Evolutionary conservation across 495 filamentous ascomycete genomes (phyloP).

Genomic region (Apodospora peruviana): DNA sequence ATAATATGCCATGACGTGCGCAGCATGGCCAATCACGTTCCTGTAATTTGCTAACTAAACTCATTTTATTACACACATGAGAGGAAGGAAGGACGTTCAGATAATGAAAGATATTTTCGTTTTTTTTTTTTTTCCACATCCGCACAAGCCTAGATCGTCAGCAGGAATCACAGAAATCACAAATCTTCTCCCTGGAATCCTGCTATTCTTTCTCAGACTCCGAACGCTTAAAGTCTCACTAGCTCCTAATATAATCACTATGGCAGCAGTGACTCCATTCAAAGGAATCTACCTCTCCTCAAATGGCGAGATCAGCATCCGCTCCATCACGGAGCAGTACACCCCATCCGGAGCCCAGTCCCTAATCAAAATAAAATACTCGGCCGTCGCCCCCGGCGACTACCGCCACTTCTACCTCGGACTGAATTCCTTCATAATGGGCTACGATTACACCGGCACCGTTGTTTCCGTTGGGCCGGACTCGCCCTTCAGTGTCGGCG

Average conservation of each 20-base stretch:
- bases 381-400: slow-evolving; percentile 15
- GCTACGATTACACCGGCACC: slow-evolving; percentile 12
- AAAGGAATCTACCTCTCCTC: slow-evolving; percentile 5
- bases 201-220: too few species aligned
- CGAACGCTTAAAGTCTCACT: too few species aligned
- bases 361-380: slow-evolving; percentile 5
- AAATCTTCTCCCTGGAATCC: too few species aligned
- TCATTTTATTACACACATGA: too few species aligned
- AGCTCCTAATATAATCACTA: not conserved
- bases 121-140: too few species aligned
- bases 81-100: too few species aligned
- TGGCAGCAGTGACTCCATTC: not conserved
- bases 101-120: too few species aligned
- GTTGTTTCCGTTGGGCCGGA: not conserved
- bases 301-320: not conserved
- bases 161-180: too few species aligned
- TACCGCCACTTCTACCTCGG: slow-evolving; percentile 11
- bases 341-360: not conserved
- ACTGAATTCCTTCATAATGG: slow-evolving; percentile 9
- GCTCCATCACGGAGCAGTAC: not conserved
- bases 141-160: too few species aligned
- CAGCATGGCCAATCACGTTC: too few species aligned
- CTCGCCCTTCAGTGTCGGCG: not conserved
- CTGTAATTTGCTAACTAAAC: too few species aligned
- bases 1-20: too few species aligned